Evolutionary conservation across 108 stramenopile genomes (phyloP).

Genomic region (Fragilaria radians): DNA sequence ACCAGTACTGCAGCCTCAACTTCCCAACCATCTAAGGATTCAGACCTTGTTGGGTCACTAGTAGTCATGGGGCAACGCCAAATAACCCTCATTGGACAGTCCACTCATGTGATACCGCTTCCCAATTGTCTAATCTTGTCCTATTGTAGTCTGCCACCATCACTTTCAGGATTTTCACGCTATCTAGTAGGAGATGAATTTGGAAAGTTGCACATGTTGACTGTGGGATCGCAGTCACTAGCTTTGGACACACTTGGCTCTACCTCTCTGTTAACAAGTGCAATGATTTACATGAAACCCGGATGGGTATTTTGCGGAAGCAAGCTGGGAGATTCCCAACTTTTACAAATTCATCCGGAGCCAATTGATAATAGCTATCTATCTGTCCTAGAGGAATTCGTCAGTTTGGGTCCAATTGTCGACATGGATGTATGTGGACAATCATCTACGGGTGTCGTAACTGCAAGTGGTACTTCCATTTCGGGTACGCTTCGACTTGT

Average conservation of each 20-base stretch:
- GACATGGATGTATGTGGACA: slow-evolving; percentile 77
- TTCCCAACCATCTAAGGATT: neutral
- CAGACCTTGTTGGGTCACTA: slow-evolving; percentile 38
- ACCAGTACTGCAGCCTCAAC: slow-evolving; percentile 23
- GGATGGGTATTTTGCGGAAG: slow-evolving; percentile 91
- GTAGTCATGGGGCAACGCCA: slow-evolving; percentile 73
- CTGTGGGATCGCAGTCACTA: slow-evolving; percentile 26
- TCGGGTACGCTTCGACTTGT: slow-evolving; percentile 90
- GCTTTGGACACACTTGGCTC: slow-evolving; percentile 73
- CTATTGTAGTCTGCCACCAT: slow-evolving; percentile 39
- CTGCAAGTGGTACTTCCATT: slow-evolving; percentile 82
- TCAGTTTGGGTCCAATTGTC: slow-evolving; percentile 93
- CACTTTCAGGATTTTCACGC: slow-evolving; percentile 39
- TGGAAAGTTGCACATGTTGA: slow-evolving; percentile 78
- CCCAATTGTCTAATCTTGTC: slow-evolving; percentile 36
- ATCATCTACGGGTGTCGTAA: slow-evolving; percentile 83
- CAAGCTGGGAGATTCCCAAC: slow-evolving; percentile 84
- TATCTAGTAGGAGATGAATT: slow-evolving; percentile 85
- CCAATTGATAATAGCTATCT: slow-evolving; percentile 65
- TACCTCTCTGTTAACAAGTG: slow-evolving; percentile 48
- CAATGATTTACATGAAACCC: slow-evolving; percentile 77
- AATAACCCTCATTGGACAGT: slow-evolving; percentile 42
- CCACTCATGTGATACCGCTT: slow-evolving; percentile 59
- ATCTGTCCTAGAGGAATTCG: slow-evolving; percentile 86
- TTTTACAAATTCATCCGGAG: slow-evolving; percentile 81